A percentile compares a stretch with the other conserved stretches of the same genome.
These are phyloP conservation scores for Xylariaceae sp. DNA, from an alignment of 2,329 filamentous ascomycete species.

Conservation along the genomic window DNA sequence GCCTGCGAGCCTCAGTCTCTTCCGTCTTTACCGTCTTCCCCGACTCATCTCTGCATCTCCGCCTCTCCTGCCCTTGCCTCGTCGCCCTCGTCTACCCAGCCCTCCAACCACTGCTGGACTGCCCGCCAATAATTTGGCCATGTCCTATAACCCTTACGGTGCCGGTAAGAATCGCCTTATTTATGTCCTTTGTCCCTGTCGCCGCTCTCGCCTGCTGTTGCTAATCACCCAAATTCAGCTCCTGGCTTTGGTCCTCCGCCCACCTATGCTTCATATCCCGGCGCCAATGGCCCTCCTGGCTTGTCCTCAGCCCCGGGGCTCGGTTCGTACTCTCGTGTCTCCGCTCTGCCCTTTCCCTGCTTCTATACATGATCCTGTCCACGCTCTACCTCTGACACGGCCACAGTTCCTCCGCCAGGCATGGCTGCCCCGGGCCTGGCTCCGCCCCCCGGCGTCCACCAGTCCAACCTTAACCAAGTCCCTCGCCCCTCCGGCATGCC, in stretches of 20 bases:
- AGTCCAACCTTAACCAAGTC: constrained; percentile 68
- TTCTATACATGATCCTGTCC: constrained; percentile 2
- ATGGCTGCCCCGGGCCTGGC: constrained; percentile 79
- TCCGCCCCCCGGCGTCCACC: constrained; percentile 73
- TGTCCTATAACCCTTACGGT: constrained; percentile 59
- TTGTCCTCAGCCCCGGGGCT: constrained; percentile 78
- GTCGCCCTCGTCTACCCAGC: too few species aligned
- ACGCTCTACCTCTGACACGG: constrained; percentile 18
- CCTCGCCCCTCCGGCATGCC: constrained; percentile 78
- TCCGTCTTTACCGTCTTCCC: too few species aligned
- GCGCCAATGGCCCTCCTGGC: constrained; percentile 55
- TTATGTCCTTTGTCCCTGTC: neutral
- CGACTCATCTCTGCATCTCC: too few species aligned
- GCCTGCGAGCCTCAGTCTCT: too few species aligned
- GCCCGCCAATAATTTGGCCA: constrained; percentile 24
- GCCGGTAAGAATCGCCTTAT: constrained; percentile 31
- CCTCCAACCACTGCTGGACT: too few species aligned
- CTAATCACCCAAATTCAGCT: constrained; percentile 30
- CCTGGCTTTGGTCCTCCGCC: constrained; percentile 71
- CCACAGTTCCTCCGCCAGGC: constrained; percentile 69
- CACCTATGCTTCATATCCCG: constrained; percentile 67
- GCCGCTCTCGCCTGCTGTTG: neutral
- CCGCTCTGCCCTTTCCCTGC: neutral
- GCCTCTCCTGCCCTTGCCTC: too few species aligned
- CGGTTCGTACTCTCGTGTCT: constrained; percentile 51